Evolutionary conservation across 179 eudicot genomes (phyloP).

Genomic region (Carnegiea gigantea): DNA sequence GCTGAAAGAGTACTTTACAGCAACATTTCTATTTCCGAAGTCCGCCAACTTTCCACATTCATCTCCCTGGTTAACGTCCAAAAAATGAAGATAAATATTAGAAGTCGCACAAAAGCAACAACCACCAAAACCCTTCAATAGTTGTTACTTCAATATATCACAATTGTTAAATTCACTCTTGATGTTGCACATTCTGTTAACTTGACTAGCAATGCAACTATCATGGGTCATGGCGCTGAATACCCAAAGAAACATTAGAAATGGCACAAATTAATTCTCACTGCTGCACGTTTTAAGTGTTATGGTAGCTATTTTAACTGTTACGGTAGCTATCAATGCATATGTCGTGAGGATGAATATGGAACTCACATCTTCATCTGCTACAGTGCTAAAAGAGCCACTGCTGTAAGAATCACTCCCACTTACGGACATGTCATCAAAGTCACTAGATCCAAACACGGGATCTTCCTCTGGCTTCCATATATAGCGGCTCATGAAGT

Average conservation of each 20-base stretch:
- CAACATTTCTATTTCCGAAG: slow-evolving; percentile 52
- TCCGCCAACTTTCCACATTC: slow-evolving; percentile 88
- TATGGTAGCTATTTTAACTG: neutral
- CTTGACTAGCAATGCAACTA: too few species aligned
- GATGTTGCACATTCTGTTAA: too few species aligned
- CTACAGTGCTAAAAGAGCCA: slow-evolving; percentile 61
- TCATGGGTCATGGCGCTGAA: neutral
- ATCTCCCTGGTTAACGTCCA: slow-evolving; percentile 53
- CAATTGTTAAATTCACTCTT: too few species aligned
- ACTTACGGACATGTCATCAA: slow-evolving; percentile 73
- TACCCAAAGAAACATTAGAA: slow-evolving; percentile 1
- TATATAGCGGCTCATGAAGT: slow-evolving; percentile 95
- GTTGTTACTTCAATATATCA: too few species aligned
- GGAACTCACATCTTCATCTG: slow-evolving; percentile 77
- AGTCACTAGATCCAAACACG: slow-evolving; percentile 81
- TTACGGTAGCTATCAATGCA: neutral
- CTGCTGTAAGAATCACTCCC: slow-evolving; percentile 66
- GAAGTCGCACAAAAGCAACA: neutral
- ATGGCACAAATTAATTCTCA: neutral
- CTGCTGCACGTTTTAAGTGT: neutral
- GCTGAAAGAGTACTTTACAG: slow-evolving; percentile 80
- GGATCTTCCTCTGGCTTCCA: slow-evolving; percentile 92
- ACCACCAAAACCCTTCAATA: too few species aligned
- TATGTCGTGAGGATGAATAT: neutral
- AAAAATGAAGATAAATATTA: slow-evolving; percentile 6